Base-by-base conservation (phyloP, 148 eudicot species). In the Suaeda aralocaspica region DNA sequence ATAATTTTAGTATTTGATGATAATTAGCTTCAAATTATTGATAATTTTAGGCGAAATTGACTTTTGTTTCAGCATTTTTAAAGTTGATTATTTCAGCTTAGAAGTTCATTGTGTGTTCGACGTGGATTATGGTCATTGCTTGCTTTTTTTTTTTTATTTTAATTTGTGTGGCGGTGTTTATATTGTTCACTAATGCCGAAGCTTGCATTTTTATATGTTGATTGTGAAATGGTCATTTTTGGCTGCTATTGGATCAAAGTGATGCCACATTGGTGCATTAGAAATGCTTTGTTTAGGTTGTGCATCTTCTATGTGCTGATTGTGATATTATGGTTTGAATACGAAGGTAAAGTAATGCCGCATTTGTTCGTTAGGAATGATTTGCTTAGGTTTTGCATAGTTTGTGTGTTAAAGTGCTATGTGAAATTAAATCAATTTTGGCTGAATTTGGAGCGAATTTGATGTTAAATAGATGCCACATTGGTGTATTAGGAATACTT, bases 141-240 rank as follows among this genome's bases (percentile, higher is more conserved):
- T 71, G 56, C 26, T 50, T 72, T 25, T 53, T 49, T n/a, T n/a
- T n/a, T n/a, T n/a, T n/a, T n/a, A n/a, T n/a, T n/a, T 44, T 15
- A 15, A 19, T 28, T 25, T 36, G 18, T 24, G 29, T 33, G n/a
- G n/a, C n/a, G n/a, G n/a, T n/a, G n/a, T 22, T 10, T 53, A 1
- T 36, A 36, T 36, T 16, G 13, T 24, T 19, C 42, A 19, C 14
- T 19, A 42, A 21, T 58, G 73, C 29, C 13, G 11, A 13, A 29
- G 25, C 14, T 60, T 72, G 59, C 49, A 4, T 11, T 18, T 24
- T 13, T 33, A 22, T 28, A 46, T 28, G 6, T 15, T 51, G 45
- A 45, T 21, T 39, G 61, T 18, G 15, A 19, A 13, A 28, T 42
- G 15, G 19, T 29, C 7, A 14, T 29, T 30, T 28, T n/a, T n/a